Evolutionary conservation across 2,329 filamentous ascomycete species (phyloP), one percentile per base, ranked within the genome.

Genomic region (Parasarocladium wereldwijsianum): DNA sequence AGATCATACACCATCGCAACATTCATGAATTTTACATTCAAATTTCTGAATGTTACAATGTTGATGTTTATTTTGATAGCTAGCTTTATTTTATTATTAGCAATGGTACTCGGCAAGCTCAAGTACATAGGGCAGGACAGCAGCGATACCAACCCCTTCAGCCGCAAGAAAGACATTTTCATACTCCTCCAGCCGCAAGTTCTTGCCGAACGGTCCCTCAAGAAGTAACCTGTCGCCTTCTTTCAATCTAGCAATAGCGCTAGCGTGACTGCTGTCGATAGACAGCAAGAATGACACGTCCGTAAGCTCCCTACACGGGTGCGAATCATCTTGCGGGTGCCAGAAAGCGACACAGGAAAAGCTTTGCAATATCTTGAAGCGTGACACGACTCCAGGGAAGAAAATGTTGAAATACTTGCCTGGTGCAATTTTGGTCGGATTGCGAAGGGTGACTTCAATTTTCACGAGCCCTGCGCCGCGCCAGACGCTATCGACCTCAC

Each of bases 321-420:
- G 7, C n/a, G 23, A 12, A 24, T 12, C 23, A n/a, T 24, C n/a
- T 24, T 7, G 23, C 11, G 23, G 23, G 23, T 24, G 23, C 23
- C 23, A 24, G 23, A 24, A 24, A 6, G 15, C n/a, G 15, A 24
- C 23, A 12, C 11, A 24, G 15, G 23, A 24, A 12, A 24, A 24
- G 23, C 23, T 24, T 12, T 24, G 15, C 7, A 14, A 24, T 24
- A 24, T 11, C 11, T 12, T 14, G 23, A 12, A 24, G n/a, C 7
- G 23, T 12, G 15, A 11, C 15, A 24, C 15, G 7, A 24, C 23
- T 14, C 23, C 23, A 24, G 23, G 23, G 23, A 24, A 24, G 23
- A 24, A 24, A 12, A 24, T 24, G 23, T 24, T 24, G n/a, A 24
- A 24, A 14, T 24, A 24, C 15, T 11, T 24, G 23, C 23, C 23